These are phyloP conservation scores for Phalaenopsis hybrid DNA, from an alignment of 116 monocot species.

Conservation along the genomic window DNA sequence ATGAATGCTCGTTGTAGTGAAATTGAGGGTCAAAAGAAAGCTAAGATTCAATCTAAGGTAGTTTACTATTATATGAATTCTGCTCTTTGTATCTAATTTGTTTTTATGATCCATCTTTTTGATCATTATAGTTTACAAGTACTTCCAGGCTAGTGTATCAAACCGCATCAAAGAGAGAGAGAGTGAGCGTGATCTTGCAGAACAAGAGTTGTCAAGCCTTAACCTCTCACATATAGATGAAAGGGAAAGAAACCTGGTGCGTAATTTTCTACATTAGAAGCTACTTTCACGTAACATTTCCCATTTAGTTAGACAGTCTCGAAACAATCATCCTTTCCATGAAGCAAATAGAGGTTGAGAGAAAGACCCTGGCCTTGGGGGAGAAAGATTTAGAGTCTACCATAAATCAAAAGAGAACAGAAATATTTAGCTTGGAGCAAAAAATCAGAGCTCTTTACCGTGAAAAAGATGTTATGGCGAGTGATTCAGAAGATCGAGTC, in stretches of 20 bases:
- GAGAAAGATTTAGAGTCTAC: conserved; percentile 68
- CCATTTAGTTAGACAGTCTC: neutral
- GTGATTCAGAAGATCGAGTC: conserved; percentile 77
- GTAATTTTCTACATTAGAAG: conserved; percentile 6
- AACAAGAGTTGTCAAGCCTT: conserved; percentile 57
- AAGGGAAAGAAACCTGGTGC: conserved; percentile 63
- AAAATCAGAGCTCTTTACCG: conserved; percentile 63
- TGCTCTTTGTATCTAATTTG: neutral
- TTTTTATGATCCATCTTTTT: neutral
- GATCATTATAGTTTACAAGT: neutral
- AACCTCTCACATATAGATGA: conserved; percentile 82
- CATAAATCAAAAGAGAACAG: conserved; percentile 66
- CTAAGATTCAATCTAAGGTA: conserved; percentile 66
- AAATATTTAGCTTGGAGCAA: conserved; percentile 73
- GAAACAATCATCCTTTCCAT: conserved; percentile 10
- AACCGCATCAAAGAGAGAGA: conserved; percentile 63
- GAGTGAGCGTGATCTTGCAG: conserved; percentile 60
- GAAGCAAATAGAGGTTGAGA: conserved; percentile 90
- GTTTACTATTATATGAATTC: conserved; percentile 7
- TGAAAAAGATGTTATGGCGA: conserved; percentile 73
- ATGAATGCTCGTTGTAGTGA: conserved; percentile 55
- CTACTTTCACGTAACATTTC: neutral
- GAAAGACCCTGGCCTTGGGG: conserved; percentile 49
- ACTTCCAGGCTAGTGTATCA: conserved; percentile 43
- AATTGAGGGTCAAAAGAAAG: conserved; percentile 63